Evolutionary conservation across 2,329 filamentous ascomycete genomes (phyloP).

Genomic region (Drechslerella stenobrocha): DNA sequence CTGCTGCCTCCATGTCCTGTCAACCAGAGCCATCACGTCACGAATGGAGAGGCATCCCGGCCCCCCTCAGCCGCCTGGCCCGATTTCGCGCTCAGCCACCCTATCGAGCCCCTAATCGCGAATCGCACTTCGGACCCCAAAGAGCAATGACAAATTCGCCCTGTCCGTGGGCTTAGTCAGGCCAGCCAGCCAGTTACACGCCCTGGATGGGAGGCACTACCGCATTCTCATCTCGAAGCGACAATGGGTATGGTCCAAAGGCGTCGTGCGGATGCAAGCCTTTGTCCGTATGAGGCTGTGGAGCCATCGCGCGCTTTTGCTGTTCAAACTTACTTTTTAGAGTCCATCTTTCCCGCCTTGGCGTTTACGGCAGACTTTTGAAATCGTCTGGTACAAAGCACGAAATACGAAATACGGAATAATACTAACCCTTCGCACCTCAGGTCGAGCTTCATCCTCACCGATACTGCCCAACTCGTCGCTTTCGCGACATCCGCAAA

Average conservation of each 20-base stretch:
- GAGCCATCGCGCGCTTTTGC: neutral
- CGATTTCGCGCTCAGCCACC: conserved; percentile 35
- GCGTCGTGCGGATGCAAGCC: conserved; percentile 11
- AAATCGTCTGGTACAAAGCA: neutral
- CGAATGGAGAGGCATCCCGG: conserved; percentile 20
- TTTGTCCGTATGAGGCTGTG: conserved; percentile 23
- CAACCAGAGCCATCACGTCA: conserved; percentile 27
- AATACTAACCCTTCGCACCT: no score
- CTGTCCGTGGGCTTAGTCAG: conserved; percentile 40
- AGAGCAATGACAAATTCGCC: conserved; percentile 42
- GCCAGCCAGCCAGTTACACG: conserved; percentile 23
- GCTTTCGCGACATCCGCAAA: conserved; percentile 2
- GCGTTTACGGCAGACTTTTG: conserved; percentile 22
- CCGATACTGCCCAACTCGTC: no score
- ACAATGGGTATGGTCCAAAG: conserved; percentile 44
- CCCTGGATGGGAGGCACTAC: neutral
- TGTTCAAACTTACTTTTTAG: neutral
- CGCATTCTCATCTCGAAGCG: conserved; percentile 11
- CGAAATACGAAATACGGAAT: no score
- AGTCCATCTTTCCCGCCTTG: conserved; percentile 33
- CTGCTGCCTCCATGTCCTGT: conserved; percentile 2
- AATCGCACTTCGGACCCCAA: conserved; percentile 45
- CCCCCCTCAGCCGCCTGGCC: conserved; percentile 30
- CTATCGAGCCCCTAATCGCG: conserved; percentile 8
- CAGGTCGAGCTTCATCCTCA: no score